Base-by-base conservation (phyloP, 2,329 filamentous ascomycete genomes). In the Xylogone sp. region DNA sequence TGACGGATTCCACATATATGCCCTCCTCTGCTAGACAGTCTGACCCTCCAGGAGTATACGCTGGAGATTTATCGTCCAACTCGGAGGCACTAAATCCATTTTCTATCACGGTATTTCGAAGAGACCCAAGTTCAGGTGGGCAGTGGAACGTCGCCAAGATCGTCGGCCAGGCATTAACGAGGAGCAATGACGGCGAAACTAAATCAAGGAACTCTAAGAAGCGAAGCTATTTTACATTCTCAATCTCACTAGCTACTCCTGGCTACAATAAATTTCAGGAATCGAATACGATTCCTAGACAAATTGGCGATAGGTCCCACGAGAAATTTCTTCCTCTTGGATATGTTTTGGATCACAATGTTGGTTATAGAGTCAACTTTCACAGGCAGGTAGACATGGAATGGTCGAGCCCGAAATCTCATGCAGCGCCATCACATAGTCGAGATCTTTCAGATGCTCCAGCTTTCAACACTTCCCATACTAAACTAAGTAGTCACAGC, bases 111-210 rank as follows among this genome's bases (percentile, higher is more conserved):
- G 68, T 92, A 13, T 90, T 91, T 60, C 83, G 88, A n/a, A 81
- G 87, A 56, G 85, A 91, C 64, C 86, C 86, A 1, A 75, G 78
- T 20, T 81, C 84, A 8, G 82, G 83, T 7, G 76, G 75, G 50
- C 88, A 91, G 66, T 90, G 87, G 86, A 91, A 91, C 62, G 78
- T 91, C 12, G 88, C 84, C 20, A 83, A 76, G 50, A 77, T 90
- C 46, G 77, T 76, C 47, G 63, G 64, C 21, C 43, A 49, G 19
- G 58, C 62, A 12, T 29, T 50, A 43, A 16, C 21, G 31, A 54
- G 29, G 42, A 71, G 68, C 43, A 62, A 63, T 31, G 51, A 55
- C 24, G 49, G 46, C 21, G 42, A 54, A 34, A 45, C 29, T 39
- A n/a, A 51, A 49, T 16, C 19, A 47, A 60, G 58, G 47, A 61